Evolutionary conservation across 129 eudicot species (phyloP).

Genomic region (Chrysanthemum lavandulifolium): DNA sequence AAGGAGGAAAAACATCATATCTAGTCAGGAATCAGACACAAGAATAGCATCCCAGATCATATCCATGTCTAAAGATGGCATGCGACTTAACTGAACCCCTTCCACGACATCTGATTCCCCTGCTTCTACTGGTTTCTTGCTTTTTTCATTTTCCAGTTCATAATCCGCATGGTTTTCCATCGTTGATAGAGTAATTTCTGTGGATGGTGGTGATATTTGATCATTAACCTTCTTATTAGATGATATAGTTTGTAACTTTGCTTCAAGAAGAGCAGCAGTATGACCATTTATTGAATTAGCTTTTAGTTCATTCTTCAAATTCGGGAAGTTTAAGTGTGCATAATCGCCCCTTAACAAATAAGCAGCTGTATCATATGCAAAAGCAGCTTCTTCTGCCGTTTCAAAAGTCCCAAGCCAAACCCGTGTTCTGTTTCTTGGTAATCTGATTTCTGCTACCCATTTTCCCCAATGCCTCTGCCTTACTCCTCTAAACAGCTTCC

Average conservation of each 20-base stretch:
- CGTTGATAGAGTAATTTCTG: conserved; percentile 6
- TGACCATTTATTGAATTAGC: conserved; percentile 45
- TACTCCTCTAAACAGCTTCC: conserved; percentile 68
- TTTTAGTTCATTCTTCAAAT: conserved; percentile 52
- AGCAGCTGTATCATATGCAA: conserved; percentile 91
- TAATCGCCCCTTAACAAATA: conserved; percentile 71
- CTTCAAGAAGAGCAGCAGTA: conserved; percentile 81
- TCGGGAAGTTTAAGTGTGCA: conserved; percentile 77
- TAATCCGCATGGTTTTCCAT: conserved; percentile 2
- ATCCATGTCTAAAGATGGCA: conserved; percentile 99
- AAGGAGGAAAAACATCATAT: conserved; percentile 25
- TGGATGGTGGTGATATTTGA: conserved; percentile 24
- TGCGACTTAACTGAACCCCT: conserved; percentile 77
- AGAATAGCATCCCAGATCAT: conserved; percentile 90
- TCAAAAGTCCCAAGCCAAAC: conserved; percentile 96
- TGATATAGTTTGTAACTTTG: conserved; percentile 60
- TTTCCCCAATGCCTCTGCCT: conserved; percentile 97
- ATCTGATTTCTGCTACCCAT: conserved; percentile 90
- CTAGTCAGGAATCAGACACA: conserved; percentile 56
- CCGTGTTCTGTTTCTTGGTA: conserved; percentile 79
- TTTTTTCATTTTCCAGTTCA: conserved; percentile 17
- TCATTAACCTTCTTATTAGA: conserved; percentile 23
- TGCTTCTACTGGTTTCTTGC: conserved; percentile 31
- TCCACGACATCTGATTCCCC: conserved; percentile 38
- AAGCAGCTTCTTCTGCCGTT: conserved; percentile 88